These are phyloP conservation scores for Xylariaceae sp. DNA, from an alignment of 2,329 filamentous ascomycete species.

Conservation along the genomic window DNA sequence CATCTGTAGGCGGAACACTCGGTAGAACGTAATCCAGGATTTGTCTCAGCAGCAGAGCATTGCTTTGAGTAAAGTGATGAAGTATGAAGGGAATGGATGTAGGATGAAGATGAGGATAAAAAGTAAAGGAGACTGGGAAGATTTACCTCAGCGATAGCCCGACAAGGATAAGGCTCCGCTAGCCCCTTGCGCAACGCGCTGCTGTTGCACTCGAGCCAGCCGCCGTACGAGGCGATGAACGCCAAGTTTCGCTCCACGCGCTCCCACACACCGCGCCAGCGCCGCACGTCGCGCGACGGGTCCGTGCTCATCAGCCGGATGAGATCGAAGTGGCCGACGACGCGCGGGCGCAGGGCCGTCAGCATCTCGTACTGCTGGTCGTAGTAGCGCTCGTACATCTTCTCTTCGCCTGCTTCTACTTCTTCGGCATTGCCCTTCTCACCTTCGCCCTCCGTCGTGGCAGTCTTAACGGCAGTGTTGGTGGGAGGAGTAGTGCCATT, in stretches of 20 bases:
- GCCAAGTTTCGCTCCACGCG: slow-evolving; percentile 76
- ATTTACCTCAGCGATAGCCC: slow-evolving; percentile 75
- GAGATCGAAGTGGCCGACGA: slow-evolving; percentile 95
- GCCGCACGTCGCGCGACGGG: slow-evolving; percentile 64
- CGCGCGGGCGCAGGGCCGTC: slow-evolving; percentile 67
- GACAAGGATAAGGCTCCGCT: slow-evolving; percentile 85
- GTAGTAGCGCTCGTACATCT: slow-evolving; percentile 84
- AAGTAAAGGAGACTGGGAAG: not conserved
- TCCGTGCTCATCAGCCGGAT: slow-evolving; percentile 79
- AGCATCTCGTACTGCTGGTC: slow-evolving; percentile 88
- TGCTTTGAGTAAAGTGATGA: not conserved
- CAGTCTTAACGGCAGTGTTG: not conserved
- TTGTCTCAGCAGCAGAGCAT: too few species aligned
- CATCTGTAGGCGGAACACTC: too few species aligned
- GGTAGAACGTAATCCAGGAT: too few species aligned
- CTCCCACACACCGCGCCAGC: slow-evolving; percentile 72
- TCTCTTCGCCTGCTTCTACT: slow-evolving; percentile 71
- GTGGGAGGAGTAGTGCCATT: too few species aligned
- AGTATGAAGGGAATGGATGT: not conserved
- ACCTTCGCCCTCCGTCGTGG: slow-evolving; percentile 4
- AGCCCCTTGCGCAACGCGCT: slow-evolving; percentile 88
- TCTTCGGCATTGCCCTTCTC: slow-evolving; percentile 42
- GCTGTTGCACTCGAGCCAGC: slow-evolving; percentile 88
- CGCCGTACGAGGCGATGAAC: slow-evolving; percentile 74
- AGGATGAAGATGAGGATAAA: slow-evolving; percentile 8